These are phyloP conservation scores for Lathyrus tuberosus DNA, from an alignment of 306 rosid species.

Conservation along the genomic window DNA sequence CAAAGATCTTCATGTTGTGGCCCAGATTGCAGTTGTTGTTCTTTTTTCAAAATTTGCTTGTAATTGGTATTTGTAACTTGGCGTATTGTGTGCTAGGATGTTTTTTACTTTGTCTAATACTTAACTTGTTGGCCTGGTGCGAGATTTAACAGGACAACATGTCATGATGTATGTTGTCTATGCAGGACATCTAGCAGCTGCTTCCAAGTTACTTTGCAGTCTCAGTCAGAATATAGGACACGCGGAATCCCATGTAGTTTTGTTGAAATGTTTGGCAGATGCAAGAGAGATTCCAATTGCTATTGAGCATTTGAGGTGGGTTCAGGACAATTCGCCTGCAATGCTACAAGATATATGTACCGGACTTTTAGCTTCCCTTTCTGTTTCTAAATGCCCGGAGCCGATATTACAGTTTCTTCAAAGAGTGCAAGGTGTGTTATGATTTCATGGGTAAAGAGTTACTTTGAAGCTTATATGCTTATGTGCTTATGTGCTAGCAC, in stretches of 20 bases:
- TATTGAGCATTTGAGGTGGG: constrained; percentile 63
- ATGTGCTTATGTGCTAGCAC: no score
- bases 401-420: constrained; percentile 62
- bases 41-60: neutral
- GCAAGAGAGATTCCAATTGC: constrained; percentile 60
- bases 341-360: constrained; percentile 53
- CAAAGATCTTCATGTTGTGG: neutral
- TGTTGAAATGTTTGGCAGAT: constrained; percentile 70
- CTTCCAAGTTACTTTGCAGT: constrained; percentile 67
- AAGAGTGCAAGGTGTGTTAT: constrained; percentile 46
- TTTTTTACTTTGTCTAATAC: constrained; percentile 14
- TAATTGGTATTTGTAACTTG: neutral
- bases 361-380: constrained; percentile 65
- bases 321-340: constrained; percentile 55
- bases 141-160: constrained; percentile 4
- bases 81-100: no score
- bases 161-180: constrained; percentile 16
- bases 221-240: constrained; percentile 45
- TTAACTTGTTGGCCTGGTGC: constrained; percentile 21
- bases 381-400: constrained; percentile 60
- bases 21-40: neutral
- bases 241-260: constrained; percentile 58
- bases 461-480: no score
- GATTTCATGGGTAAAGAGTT: constrained; percentile 35
- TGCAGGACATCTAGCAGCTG: constrained; percentile 69